Base-by-base conservation (phyloP, 768 basidiomycete species). In the Inosperma sp. region DNA sequence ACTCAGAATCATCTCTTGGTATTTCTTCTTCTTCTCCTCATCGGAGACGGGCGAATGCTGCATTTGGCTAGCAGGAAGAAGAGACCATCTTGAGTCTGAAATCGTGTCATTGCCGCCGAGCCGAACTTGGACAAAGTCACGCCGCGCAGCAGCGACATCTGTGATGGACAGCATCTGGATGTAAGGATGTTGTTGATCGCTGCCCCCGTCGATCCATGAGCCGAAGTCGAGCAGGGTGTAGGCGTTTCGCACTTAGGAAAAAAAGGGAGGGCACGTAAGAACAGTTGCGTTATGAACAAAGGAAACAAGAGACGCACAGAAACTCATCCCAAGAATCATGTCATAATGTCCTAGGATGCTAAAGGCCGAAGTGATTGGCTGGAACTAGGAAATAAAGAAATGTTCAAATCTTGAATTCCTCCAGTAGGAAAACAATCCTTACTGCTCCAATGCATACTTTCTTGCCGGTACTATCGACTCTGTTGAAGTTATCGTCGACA, bases 241-340 rank as follows among this genome's bases (percentile, higher is more conserved):
- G 2, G 75, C 69, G 59, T 88, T 91, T 12, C 88, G 84, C 54
- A 91, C 88, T 90, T n/a, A n/a, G n/a, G n/a, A n/a, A n/a, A n/a
- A n/a, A n/a, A n/a, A n/a, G n/a, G n/a, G n/a, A n/a, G n/a, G n/a
- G n/a, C n/a, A n/a, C n/a, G n/a, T n/a, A n/a, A n/a, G n/a, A n/a
- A n/a, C n/a, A n/a, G n/a, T n/a, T n/a, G n/a, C n/a, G n/a, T n/a
- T n/a, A n/a, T n/a, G n/a, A n/a, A n/a, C n/a, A n/a, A n/a, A n/a
- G n/a, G n/a, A n/a, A n/a, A n/a, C n/a, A 23, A 27, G 30, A 36
- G 4, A 66, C 85, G 58, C 66, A 89, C 87, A 50, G 71, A 90
- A 88, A 48, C 77, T 77, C 86, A 88, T 88, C 56, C 88, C 88
- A 42, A 89, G 75, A 58, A 90, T 87, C 74, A 89, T 82, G 58